A percentile compares a stretch with the other conserved stretches of the same genome.
Evolutionary conservation across 2,329 filamentous ascomycete species (phyloP).

Genomic region (Neurospora crassa): DNA sequence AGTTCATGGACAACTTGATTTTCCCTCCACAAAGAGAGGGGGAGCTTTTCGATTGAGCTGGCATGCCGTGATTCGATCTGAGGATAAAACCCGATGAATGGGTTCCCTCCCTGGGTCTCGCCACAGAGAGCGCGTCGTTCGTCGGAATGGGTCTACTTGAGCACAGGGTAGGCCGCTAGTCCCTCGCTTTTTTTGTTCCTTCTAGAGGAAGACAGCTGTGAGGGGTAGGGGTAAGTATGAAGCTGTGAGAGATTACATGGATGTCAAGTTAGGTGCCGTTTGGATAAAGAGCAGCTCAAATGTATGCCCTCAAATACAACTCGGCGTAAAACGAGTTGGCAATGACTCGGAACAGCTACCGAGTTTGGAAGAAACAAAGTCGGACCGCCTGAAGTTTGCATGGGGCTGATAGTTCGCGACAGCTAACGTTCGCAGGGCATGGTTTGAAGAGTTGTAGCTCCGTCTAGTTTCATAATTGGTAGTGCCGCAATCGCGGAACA

Average conservation of each 20-base stretch:
- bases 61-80: not conserved
- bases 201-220: not conserved
- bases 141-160: not conserved
- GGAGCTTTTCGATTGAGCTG: not conserved
- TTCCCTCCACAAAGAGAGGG: not conserved
- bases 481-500: not conserved
- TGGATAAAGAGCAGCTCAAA: not conserved
- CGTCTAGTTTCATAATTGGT: not conserved
- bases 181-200: not conserved
- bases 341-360: not conserved
- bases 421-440: not conserved
- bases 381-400: not conserved
- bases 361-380: not conserved
- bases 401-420: not conserved
- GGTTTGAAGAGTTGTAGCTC: not conserved
- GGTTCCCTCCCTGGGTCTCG: not conserved
- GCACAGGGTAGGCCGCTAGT: not conserved
- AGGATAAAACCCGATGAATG: not conserved
- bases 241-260: too few relatives aligned
- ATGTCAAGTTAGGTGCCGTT: too few relatives aligned
- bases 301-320: not conserved
- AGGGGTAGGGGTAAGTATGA: too few relatives aligned
- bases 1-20: not conserved
- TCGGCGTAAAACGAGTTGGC: not conserved
- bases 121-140: not conserved